Evolutionary conservation across 768 basidiomycete species (phyloP).

Genomic region (Mycena pura): DNA sequence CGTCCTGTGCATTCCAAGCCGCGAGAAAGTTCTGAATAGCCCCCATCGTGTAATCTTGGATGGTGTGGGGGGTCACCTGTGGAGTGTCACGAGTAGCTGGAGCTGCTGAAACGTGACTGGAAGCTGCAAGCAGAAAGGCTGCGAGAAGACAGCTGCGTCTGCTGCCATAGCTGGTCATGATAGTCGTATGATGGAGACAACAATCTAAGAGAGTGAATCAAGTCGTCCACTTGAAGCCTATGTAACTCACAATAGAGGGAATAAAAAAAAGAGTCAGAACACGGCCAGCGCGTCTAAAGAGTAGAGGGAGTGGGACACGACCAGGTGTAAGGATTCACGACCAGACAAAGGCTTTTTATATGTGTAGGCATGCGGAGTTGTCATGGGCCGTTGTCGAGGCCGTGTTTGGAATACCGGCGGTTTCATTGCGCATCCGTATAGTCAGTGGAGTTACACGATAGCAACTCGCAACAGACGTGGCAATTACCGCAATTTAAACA

Average conservation of each 20-base stretch:
- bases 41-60: background rate
- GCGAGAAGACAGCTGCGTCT: background rate
- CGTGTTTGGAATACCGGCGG: no score
- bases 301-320: background rate
- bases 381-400: background rate
- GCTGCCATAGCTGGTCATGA: background rate
- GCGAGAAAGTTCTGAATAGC: background rate
- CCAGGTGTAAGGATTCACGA: background rate
- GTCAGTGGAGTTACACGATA: no score
- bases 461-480: no score
- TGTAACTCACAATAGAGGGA: background rate
- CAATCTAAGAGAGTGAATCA: background rate
- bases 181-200: background rate
- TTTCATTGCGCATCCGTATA: no score
- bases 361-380: background rate
- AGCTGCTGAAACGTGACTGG: background rate
- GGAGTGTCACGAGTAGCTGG: background rate
- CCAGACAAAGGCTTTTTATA: background rate
- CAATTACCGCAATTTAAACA: no score
- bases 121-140: background rate
- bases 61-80: no score
- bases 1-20: background rate
- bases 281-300: background rate
- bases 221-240: background rate
- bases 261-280: background rate